Evolutionary conservation across 2,329 filamentous ascomycete genomes (phyloP).

Genomic region (Ploettnerulaceae sp.): DNA sequence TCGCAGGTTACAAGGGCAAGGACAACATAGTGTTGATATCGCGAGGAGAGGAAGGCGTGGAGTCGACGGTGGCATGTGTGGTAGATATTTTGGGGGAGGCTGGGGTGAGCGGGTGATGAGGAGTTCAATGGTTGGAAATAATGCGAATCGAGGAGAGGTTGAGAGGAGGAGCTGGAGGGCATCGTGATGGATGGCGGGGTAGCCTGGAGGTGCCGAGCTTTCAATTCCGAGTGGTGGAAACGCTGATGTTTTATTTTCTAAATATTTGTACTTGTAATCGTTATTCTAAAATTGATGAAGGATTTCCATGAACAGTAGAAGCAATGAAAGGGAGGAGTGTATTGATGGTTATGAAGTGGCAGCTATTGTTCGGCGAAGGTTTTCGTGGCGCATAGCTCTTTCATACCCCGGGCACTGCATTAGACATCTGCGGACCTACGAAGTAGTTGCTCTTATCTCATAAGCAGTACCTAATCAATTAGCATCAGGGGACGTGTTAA

Average conservation of each 20-base stretch:
- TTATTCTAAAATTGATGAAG: too few relatives aligned
- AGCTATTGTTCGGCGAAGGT: slow-evolving; percentile 4
- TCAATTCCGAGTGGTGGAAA: not conserved
- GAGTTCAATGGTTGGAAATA: not conserved
- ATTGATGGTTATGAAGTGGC: not conserved
- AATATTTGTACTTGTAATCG: not conserved
- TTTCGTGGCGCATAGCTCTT: slow-evolving; percentile 19
- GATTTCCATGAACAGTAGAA: too few relatives aligned
- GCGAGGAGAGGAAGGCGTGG: slow-evolving; percentile 38
- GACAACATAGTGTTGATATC: slow-evolving; percentile 45
- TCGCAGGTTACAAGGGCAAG: slow-evolving; percentile 46
- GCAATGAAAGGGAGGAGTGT: too few relatives aligned
- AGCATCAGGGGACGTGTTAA: too few relatives aligned
- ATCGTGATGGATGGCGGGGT: slow-evolving; percentile 7
- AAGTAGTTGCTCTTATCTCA: too few relatives aligned
- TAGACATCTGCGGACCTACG: too few relatives aligned
- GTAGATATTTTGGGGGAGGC: slow-evolving; percentile 10
- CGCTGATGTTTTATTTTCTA: not conserved
- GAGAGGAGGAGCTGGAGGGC: slow-evolving; percentile 4
- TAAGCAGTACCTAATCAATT: too few relatives aligned
- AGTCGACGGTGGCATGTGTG: slow-evolving; percentile 14
- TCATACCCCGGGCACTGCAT: slow-evolving; percentile 11
- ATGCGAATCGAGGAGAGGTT: slow-evolving; percentile 26
- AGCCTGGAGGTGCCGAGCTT: slow-evolving; percentile 7
- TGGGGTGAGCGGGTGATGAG: not conserved